Conservation (phyloP, 495 filamentous ascomycete species). For the Amniculicola lignicola region DNA sequence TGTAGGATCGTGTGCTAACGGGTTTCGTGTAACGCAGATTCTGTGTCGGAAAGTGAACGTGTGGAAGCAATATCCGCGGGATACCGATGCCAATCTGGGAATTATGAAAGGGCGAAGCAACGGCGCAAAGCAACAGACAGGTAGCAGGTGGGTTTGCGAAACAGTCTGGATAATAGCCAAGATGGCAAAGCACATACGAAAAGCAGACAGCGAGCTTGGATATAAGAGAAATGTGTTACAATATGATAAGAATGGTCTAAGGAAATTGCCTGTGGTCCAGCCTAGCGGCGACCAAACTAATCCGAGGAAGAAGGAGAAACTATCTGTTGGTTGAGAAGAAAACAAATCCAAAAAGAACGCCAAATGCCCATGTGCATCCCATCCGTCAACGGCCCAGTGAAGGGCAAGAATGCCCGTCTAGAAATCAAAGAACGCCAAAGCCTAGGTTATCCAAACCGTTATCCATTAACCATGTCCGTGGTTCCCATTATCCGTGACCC, state of each 20-base stretch:
- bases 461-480: conserved; percentile 2
- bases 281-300: too few species aligned
- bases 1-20: conserved; percentile 31
- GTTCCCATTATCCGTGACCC: neutral
- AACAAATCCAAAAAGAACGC: neutral
- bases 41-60: conserved; percentile 65
- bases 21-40: conserved; percentile 45
- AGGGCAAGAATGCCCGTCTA: neutral
- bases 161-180: too few species aligned
- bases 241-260: too few species aligned
- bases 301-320: too few species aligned
- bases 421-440: neutral
- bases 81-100: conserved; percentile 2
- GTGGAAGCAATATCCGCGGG: neutral
- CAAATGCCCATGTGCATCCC: neutral
- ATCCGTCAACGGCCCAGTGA: neutral
- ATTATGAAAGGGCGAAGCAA: conserved; percentile 1
- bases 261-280: too few species aligned
- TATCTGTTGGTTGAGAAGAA: neutral
- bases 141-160: too few species aligned
- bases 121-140: too few species aligned
- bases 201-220: too few species aligned
- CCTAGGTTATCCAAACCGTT: neutral
- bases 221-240: too few species aligned
- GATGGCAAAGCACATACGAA: too few species aligned